Base-by-base conservation (phyloP, 2,329 filamentous ascomycete species). In the Hypoxylon sp. region DNA sequence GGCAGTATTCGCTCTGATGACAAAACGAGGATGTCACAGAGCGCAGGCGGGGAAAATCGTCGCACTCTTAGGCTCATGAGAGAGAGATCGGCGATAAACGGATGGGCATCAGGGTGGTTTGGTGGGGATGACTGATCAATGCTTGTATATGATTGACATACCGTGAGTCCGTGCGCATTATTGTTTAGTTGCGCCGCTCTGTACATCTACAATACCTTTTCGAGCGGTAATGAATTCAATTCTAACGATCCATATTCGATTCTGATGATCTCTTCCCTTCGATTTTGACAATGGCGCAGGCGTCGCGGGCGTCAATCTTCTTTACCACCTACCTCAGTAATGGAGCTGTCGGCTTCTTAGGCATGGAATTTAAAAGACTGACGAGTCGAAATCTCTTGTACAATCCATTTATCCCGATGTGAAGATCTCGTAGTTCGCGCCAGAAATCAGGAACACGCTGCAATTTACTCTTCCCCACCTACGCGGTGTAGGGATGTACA, bases 111-210 rank as follows among this genome's bases (percentile, higher is more conserved):
- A n/a, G 51, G 12, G 32, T 36, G 52, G 52, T 20, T 55, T 36
- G 46, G 53, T 36, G 46, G 53, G 50, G 48, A 58, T 57, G 46
- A 46, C 16, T 36, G 20, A 45, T 42, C 50, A 30, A 53, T 49
- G 36, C 50, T 66, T 68, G 66, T 68, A 68, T 61, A 68, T 68
- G 62, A 65, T 61, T 60, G 22, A 45, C 30, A 52, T 16, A 36
- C 55, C 46, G 53, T 52, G 46, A 53, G 50, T 59, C 33, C 49
- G 42, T 30, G 42, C 12, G 24, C 42, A 57, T 61, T 26, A 3
- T 49, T 46, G 3, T 14, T 52, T 64, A 45, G 32, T 52, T 53
- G 42, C 40, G 40, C 8, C 52, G 48, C 40, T 38, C 42, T 65
- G 62, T 61, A 65, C 57, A 61, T 65, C 57, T 61, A 65, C 57